These are phyloP conservation scores for Neonectria faginata DNA, from an alignment of 2,329 filamentous ascomycete genomes.

Conservation along the genomic window DNA sequence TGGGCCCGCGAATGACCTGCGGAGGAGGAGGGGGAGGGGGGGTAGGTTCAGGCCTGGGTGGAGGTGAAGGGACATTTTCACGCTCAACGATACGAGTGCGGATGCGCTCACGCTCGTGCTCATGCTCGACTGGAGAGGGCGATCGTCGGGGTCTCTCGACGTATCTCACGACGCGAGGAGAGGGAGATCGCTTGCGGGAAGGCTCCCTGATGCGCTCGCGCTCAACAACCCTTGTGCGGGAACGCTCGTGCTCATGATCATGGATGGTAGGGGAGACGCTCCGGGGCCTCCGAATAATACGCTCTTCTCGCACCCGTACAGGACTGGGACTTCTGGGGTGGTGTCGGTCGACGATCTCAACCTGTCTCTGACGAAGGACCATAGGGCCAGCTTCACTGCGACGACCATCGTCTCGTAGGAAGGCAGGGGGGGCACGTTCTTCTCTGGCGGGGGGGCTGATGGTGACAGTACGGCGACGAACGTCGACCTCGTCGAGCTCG, in stretches of 20 bases:
- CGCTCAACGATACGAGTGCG: conserved; percentile 62
- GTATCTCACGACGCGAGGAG: conserved; percentile 55
- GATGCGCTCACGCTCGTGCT: conserved; percentile 57
- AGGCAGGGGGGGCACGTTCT: conserved; percentile 59
- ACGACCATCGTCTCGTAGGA: conserved; percentile 63
- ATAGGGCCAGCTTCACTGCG: conserved; percentile 62
- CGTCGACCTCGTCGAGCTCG: conserved; percentile 53
- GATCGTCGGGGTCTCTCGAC: conserved; percentile 54
- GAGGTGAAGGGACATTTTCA: conserved; percentile 50
- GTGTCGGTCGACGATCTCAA: conserved; percentile 66
- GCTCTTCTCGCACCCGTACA: conserved; percentile 56
- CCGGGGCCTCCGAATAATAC: conserved; percentile 56
- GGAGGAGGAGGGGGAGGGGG: conserved; percentile 71
- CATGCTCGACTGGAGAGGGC: conserved; percentile 44
- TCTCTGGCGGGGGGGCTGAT: conserved; percentile 58
- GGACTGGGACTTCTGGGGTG: conserved; percentile 60
- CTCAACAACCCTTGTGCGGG: conserved; percentile 45
- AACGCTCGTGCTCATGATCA: conserved; percentile 53
- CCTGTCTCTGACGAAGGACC: conserved; percentile 66
- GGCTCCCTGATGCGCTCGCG: conserved; percentile 52
- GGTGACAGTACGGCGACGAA: conserved; percentile 48
- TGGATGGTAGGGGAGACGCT: conserved; percentile 55
- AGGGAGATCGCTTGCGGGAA: conserved; percentile 54
- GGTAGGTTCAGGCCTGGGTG: conserved; percentile 55
- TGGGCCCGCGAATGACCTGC: conserved; percentile 77